Evolutionary conservation across 495 filamentous ascomycete species (phyloP), one percentile per base, ranked within the genome.

Genomic region (Penicillium macrosclerotiorum): DNA sequence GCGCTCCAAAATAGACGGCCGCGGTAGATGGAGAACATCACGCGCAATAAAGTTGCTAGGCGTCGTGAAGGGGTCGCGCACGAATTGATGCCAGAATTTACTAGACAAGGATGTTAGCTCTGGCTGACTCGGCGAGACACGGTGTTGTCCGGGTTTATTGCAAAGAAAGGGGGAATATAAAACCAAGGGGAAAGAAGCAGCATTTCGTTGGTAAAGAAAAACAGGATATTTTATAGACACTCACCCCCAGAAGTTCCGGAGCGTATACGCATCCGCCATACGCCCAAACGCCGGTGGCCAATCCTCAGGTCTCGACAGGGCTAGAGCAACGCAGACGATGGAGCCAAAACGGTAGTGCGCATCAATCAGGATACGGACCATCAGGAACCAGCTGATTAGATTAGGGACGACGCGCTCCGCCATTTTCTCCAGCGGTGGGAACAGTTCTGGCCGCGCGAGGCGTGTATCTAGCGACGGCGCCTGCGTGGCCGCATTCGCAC

Each of bases 31-130:
- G 1, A 72, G 43, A 1, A 59, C 7, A 31, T 63, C 37, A 3
- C 62, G 47, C 12, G 67, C 39, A 16, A 60, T 34, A 27, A 57
- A 69, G 13, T 54, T 60, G 33, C 64, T 54, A 1, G 54, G 19
- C 9, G 46, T 47, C 0, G 60, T 60, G 22, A 71, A 46, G 5
- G 56, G 56, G 38, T 58, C 46, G 18, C 66, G 65, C 12, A 69
- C 27, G 22, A 60, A 50, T 37, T 69, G 63, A 42, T 74, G 69
- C 71, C 71, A 74, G 52, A 69, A 72, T 37, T 56, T 63, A 3
- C 68, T 71, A 39, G 32, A 20, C 37, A 24, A 30, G 11, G 16
- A 19, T 25, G 31, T 35, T 13, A 22, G 14, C 12, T 11, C 26
- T n/a, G n/a, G n/a, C n/a, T n/a, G n/a, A n/a, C n/a, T n/a, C n/a